phyloP scores from a whole-genome alignment of 2,329 filamentous ascomycete genomes.

The Fusarium miscanthi region DNA sequence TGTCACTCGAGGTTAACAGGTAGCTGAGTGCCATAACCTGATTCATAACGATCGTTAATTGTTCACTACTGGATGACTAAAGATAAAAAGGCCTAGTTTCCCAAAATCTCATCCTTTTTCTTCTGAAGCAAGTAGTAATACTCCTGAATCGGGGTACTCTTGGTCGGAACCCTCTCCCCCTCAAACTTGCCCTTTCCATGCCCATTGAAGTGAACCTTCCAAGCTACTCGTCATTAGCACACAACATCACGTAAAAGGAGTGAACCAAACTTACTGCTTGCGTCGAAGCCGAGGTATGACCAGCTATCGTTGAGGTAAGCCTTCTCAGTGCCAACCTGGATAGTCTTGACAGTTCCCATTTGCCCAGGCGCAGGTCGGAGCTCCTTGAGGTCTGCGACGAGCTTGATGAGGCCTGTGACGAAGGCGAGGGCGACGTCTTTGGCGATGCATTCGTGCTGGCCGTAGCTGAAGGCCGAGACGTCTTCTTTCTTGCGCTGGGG shows the following conservation, averaged over 20 bases:
- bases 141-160: conserved; percentile 43
- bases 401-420: conserved; percentile 56
- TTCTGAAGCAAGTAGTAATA: conserved; percentile 52
- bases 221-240: conserved; percentile 43
- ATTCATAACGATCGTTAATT: background rate
- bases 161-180: conserved; percentile 46
- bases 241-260: fast-evolving
- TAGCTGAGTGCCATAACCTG: background rate
- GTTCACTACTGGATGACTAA: background rate
- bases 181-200: conserved; percentile 50
- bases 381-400: conserved; percentile 56
- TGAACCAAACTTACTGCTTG: conserved; percentile 55
- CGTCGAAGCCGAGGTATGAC: conserved; percentile 58
- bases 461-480: conserved; percentile 59
- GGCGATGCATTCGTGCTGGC: conserved; percentile 59
- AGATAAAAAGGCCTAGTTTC: background rate
- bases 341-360: conserved; percentile 59
- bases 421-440: conserved; percentile 55
- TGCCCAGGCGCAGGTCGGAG: conserved; percentile 58
- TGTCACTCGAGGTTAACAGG: background rate
- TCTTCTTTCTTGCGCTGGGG: conserved; percentile 53
- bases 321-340: conserved; percentile 53
- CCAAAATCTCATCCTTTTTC: conserved; percentile 45
- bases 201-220: conserved; percentile 54
- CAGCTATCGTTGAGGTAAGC: conserved; percentile 61